Base-by-base conservation (phyloP, 176 grass and related monocot genomes). In the Eremochloa ophiuroides region DNA sequence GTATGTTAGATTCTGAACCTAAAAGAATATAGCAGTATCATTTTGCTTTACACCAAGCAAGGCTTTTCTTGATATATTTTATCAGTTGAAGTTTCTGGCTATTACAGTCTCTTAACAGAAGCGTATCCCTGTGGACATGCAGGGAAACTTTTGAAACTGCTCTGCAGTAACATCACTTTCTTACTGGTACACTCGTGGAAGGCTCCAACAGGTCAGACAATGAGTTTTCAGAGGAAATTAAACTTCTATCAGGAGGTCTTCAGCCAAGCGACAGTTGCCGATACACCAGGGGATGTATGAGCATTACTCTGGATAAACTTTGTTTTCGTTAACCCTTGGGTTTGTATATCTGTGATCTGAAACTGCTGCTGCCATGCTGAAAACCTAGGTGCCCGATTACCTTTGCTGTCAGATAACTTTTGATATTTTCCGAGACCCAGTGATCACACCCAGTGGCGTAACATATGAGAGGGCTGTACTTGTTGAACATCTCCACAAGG, bases 361-460 rank as follows among this genome's bases (percentile, higher is more conserved):
- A 76, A 81, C 58, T 82, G 35, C 35, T 82, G 34, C 37, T 77
- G 10, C 27, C 35, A 44, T 63, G 73, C 0, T 89, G 72, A 82
- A 76, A 27, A 66, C 62, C 30, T 78, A 98, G 92, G 95, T 95
- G 53, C 95, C 95, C 0, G 84, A 95, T 30, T 89, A 93, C 60
- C 88, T 98, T 27, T 98, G 92, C 81, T 59, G 55, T 26, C 55
- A 12, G 55, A 59, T 59, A 59, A 59, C 55, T 26, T 59, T 59
- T n/a, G 55, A 59, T n/a, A 59, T 59, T 26, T 59, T 59, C 10
- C 55, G n/a, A 59, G 55, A 59, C 12, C 55, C 55, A 41, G 88
- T 98, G 23, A 88, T 98, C 73, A 95, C 95, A 73, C 95, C 95
- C 7, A 91, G 90, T 84, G 95, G 92, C 71, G 85, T 95, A 20